Evolutionary conservation across 768 basidiomycete species (phyloP).

Genomic region (Termitomyces sp.): DNA sequence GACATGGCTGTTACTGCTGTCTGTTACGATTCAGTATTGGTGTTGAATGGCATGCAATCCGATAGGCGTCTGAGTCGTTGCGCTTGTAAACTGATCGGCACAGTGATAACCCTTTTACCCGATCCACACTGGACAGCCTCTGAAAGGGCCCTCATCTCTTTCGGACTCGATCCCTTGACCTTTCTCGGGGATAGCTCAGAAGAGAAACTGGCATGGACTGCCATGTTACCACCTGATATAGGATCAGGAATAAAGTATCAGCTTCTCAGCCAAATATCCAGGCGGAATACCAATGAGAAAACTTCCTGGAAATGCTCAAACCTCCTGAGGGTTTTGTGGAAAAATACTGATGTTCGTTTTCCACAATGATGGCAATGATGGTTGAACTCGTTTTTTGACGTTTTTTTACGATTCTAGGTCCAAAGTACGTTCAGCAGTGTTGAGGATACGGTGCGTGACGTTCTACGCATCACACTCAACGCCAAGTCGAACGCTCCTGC

Average conservation of each 20-base stretch:
- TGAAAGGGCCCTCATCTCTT: conserved; percentile 62
- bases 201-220: conserved; percentile 29
- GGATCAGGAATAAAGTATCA: conserved; percentile 63
- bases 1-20: conserved; percentile 67
- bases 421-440: conserved; percentile 37
- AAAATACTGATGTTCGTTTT: conserved; percentile 57
- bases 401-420: conserved; percentile 31
- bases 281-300: conserved; percentile 5
- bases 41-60: conserved; percentile 56
- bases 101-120: conserved; percentile 32
- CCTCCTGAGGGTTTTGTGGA: conserved; percentile 61
- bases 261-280: conserved; percentile 33
- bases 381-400: neutral
- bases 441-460: conserved; percentile 26
- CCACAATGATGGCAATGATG: neutral
- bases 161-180: conserved; percentile 62
- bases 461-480: conserved; percentile 35
- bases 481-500: conserved; percentile 14
- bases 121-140: conserved; percentile 47
- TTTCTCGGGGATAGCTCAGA: conserved; percentile 25
- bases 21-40: conserved; percentile 61
- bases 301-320: conserved; percentile 14
- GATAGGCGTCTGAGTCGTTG: conserved; percentile 60
- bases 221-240: conserved; percentile 38
- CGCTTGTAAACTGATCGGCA: conserved; percentile 45